Evolutionary conservation across 139 green algal species (phyloP).

Genomic region (Coelastrella sp.): DNA sequence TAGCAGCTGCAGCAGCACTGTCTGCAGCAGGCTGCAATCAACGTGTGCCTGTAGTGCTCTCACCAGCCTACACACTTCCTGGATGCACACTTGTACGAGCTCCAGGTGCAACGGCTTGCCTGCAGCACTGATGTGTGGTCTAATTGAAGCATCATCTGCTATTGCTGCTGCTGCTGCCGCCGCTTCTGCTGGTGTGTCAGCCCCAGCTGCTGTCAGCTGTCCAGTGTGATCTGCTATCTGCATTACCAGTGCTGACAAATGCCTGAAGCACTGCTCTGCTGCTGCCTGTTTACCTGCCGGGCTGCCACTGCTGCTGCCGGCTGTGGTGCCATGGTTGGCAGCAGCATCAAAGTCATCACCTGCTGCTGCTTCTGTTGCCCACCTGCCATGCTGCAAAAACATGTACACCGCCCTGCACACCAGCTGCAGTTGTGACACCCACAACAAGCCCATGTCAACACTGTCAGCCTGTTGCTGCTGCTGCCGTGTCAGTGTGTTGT

Average conservation of each 20-base stretch:
- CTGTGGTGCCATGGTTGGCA: background rate
- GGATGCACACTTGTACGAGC: slow-evolving; percentile 14
- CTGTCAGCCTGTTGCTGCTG: background rate
- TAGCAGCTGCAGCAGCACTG: slow-evolving; percentile 40
- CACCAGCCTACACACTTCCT: slow-evolving; percentile 24
- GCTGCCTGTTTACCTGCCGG: background rate
- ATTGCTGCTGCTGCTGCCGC: background rate
- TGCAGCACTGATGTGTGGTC: background rate
- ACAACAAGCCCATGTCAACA: background rate
- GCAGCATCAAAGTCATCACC: background rate
- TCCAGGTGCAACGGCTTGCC: background rate
- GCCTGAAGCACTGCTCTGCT: slow-evolving; percentile 42
- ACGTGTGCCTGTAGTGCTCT: background rate
- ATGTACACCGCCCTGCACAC: slow-evolving; percentile 5
- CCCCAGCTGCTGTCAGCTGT: background rate
- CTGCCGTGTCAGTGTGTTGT: background rate
- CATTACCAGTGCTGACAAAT: background rate
- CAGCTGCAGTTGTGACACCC: background rate
- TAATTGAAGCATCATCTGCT: background rate
- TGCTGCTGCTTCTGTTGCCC: slow-evolving; percentile 37
- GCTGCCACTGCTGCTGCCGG: background rate
- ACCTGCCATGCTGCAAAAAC: slow-evolving; percentile 14
- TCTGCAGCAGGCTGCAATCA: slow-evolving; percentile 3
- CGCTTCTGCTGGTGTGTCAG: background rate
- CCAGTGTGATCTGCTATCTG: background rate